These are phyloP conservation scores for Phytophthora brassicae DNA, from an alignment of 352 stramenopile species.

Conservation along the genomic window DNA sequence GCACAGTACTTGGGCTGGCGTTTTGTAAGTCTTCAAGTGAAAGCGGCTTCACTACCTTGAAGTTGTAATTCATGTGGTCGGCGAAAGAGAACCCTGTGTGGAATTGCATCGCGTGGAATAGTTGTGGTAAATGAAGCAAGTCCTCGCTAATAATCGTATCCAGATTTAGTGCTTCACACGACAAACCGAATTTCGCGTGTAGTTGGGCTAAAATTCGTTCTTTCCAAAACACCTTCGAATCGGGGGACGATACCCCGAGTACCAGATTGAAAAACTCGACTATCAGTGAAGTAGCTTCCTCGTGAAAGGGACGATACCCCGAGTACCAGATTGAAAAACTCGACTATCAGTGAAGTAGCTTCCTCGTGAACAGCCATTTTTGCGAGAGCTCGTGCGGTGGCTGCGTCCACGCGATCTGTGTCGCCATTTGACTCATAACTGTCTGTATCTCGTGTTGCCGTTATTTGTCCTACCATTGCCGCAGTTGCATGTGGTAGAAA, in stretches of 20 bases:
- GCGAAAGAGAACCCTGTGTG: conserved; percentile 34
- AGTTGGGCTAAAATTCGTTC: conserved; percentile 54
- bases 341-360: conserved; percentile 26
- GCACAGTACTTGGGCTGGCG: conserved; percentile 19
- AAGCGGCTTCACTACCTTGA: conserved; percentile 33
- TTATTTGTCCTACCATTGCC: conserved; percentile 27
- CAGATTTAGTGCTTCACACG: conserved; percentile 13
- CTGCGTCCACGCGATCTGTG: conserved; percentile 12
- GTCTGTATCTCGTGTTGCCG: not conserved
- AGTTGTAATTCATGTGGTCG: conserved; percentile 40
- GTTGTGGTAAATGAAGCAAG: conserved; percentile 50
- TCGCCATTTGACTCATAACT: conserved; percentile 1
- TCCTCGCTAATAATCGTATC: conserved; percentile 42
- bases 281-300: conserved; percentile 21
- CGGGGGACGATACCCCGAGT: conserved; percentile 30
- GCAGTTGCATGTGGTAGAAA: conserved; percentile 28
- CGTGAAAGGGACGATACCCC: conserved; percentile 25
- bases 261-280: conserved; percentile 67
- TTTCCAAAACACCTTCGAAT: conserved; percentile 47
- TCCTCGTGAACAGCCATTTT: conserved; percentile 26
- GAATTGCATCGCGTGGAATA: conserved; percentile 49
- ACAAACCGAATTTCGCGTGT: conserved; percentile 42
- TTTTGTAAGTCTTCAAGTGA: conserved; percentile 21
- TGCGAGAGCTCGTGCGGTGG: conserved; percentile 13
- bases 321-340: conserved; percentile 67